phyloP scores from a whole-genome alignment of 305 asterid species.

The Striga hermonthica region DNA sequence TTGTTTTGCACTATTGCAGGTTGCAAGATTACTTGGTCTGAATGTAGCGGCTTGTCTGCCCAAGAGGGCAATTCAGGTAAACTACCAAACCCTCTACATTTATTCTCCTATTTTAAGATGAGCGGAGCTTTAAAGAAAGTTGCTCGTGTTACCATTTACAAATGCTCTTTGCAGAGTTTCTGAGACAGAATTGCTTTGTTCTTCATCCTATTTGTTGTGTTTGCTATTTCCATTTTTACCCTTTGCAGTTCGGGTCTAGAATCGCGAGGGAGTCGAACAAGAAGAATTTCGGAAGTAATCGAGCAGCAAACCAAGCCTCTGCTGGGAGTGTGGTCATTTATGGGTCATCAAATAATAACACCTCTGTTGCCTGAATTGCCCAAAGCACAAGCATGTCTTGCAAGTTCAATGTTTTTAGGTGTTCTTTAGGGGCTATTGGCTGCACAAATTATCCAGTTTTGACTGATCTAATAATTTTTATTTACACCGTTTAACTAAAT shows the following conservation, averaged over 20 bases:
- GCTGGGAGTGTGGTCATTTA: slow-evolving; percentile 79
- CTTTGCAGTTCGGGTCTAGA: slow-evolving; percentile 77
- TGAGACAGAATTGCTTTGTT: not conserved
- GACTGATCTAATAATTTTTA: too few species aligned
- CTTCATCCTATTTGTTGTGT: not conserved
- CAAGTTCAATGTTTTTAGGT: too few species aligned
- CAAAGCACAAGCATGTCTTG: not conserved
- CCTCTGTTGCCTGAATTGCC: not conserved
- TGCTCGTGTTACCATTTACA: not conserved
- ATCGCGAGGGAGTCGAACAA: slow-evolving; percentile 89
- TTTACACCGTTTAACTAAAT: too few species aligned
- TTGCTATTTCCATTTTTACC: not conserved
- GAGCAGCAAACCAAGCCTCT: slow-evolving; percentile 93
- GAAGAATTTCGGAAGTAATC: slow-evolving; percentile 85
- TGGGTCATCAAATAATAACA: slow-evolving; percentile 29
- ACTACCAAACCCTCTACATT: too few species aligned
- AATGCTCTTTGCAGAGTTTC: not conserved
- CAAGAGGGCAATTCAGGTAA: slow-evolving; percentile 94
- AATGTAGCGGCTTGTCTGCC: slow-evolving; percentile 75
- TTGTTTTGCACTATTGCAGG: slow-evolving; percentile 39
- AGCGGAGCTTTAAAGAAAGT: too few species aligned
- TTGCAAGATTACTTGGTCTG: slow-evolving; percentile 78
- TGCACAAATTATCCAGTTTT: too few species aligned
- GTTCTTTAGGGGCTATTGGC: too few species aligned
- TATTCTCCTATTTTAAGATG: too few species aligned